Conservation (phyloP, 306 rosid genomes). For the Boehmeria nivea region DNA sequence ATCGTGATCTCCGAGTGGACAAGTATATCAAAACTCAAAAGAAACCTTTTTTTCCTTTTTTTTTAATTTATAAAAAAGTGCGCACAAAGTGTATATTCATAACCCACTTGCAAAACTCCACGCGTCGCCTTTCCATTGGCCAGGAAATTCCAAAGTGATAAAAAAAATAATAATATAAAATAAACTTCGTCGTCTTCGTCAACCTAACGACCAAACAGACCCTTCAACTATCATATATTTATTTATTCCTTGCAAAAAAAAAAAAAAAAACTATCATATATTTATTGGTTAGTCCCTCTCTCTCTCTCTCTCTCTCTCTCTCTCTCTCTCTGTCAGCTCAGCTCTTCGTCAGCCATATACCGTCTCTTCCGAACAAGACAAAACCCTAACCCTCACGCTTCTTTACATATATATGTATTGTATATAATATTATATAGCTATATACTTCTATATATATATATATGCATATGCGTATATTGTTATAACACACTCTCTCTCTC, state of each 20-base stretch:
- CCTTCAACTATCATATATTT: neutral
- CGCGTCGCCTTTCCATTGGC: neutral
- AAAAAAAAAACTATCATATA: neutral
- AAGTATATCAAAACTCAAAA: neutral
- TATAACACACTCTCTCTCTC: neutral
- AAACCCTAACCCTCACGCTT: slow-evolving; percentile 3
- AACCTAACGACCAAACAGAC: neutral
- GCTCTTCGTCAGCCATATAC: slow-evolving; percentile 10
- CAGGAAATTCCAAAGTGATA: neutral
- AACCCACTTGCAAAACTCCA: neutral
- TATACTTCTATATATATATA: slow-evolving; percentile 8
- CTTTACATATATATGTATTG: no score
- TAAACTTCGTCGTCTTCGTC: slow-evolving; percentile 3
- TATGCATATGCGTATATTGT: neutral
- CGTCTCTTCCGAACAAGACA: slow-evolving; percentile 11
- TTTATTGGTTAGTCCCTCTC: neutral
- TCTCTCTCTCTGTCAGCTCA: slow-evolving; percentile 6
- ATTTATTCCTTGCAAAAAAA: no score
- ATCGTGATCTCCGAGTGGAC: slow-evolving; percentile 10
- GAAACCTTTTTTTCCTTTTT: no score
- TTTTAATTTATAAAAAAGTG: no score
- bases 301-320: neutral
- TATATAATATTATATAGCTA: no score
- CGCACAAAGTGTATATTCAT: no score
- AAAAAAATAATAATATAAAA: neutral